Percentiles rank a stretch among this genome's conserved stretches.
phyloP scores from a whole-genome alignment of 306 rosid species.

The Dryas alaskensis region DNA sequence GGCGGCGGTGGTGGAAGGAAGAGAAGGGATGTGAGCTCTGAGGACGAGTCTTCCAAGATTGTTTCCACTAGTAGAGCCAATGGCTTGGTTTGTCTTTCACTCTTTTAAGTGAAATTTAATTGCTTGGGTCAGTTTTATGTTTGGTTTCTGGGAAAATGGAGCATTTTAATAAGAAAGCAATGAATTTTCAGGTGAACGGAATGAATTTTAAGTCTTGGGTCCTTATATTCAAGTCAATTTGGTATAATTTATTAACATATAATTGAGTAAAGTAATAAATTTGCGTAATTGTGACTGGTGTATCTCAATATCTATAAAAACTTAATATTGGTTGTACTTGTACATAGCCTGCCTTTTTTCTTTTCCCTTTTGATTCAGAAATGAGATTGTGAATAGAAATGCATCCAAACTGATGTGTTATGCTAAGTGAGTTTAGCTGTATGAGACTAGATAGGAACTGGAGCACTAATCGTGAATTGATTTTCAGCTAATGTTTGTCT shows the following conservation, averaged over 20 bases:
- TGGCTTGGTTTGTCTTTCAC: constrained; percentile 50
- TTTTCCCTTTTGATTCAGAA: not conserved
- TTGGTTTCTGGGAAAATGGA: not conserved
- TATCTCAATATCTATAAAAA: not conserved
- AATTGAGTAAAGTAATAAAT: not conserved
- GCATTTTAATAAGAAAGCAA: not conserved
- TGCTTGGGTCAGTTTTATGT: constrained; percentile 19
- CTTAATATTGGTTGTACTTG: not conserved
- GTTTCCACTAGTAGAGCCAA: constrained; percentile 50
- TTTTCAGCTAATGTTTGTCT: not conserved
- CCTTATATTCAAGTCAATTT: not conserved
- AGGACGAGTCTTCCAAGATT: constrained; percentile 67
- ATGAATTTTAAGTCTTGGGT: not conserved
- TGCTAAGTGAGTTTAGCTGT: not conserved
- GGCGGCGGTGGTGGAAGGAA: constrained; percentile 48
- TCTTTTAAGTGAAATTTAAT: constrained; percentile 2
- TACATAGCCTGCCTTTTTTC: not conserved
- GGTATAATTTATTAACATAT: not conserved
- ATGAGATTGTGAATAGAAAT: not conserved
- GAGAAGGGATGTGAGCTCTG: constrained; percentile 59
- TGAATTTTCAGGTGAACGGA: not conserved
- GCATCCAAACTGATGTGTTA: not conserved
- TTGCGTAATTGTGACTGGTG: not conserved
- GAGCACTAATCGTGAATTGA: not conserved
- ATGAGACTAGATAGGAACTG: not conserved